Evolutionary conservation across 805 yeast species (phyloP).

Genomic region (Yamadazyma nakazawae): DNA sequence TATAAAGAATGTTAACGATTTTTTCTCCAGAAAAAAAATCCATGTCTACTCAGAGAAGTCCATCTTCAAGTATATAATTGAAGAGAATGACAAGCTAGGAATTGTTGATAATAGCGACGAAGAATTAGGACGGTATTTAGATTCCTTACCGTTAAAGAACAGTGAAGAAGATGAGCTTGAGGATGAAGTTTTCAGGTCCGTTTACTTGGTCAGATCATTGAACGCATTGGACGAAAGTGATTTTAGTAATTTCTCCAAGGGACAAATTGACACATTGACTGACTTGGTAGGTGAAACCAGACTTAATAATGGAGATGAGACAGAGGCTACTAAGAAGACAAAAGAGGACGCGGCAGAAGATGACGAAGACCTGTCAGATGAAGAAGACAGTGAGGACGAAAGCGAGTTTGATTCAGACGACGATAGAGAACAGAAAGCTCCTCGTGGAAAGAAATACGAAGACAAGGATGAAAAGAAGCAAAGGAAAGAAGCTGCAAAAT

Average conservation of each 20-base stretch:
- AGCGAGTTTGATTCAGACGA: conserved; percentile 52
- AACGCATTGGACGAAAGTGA: conserved; percentile 89
- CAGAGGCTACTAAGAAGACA: conserved; percentile 29
- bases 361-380: conserved; percentile 75
- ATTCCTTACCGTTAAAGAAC: conserved; percentile 54
- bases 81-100: conserved; percentile 37
- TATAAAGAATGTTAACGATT: conserved; percentile 90
- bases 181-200: conserved; percentile 83
- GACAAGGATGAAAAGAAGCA: conserved; percentile 52
- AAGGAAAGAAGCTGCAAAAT: conserved; percentile 34
- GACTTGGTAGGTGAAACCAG: conserved; percentile 46
- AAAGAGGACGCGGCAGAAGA: conserved; percentile 23
- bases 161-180: conserved; percentile 55
- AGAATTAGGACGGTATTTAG: conserved; percentile 41
- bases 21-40: conserved; percentile 69
- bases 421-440: conserved; percentile 45
- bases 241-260: conserved; percentile 71
- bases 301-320: conserved; percentile 11
- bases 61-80: conserved; percentile 74
- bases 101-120: conserved; percentile 39
- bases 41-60: conserved; percentile 77
- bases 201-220: conserved; percentile 74
- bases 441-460: conserved; percentile 63
- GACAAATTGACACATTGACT: conserved; percentile 75
- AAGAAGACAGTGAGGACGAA: conserved; percentile 30